Evolutionary conservation across 208 protist genomes (phyloP).

Genomic region (Wallacemonas sp.): DNA sequence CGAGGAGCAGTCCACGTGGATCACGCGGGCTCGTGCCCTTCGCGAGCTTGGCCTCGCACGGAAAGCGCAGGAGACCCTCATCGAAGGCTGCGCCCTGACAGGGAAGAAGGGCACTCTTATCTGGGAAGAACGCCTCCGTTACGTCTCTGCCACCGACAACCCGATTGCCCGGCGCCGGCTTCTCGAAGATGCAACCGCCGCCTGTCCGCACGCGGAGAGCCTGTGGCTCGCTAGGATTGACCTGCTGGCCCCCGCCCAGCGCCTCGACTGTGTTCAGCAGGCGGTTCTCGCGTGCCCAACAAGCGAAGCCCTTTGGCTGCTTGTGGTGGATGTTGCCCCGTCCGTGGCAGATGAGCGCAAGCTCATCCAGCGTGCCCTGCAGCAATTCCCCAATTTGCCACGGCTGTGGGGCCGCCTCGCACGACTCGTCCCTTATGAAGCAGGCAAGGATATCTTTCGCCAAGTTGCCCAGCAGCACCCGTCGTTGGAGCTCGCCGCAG

Average conservation of each 20-base stretch:
- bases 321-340: constrained; percentile 47
- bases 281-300: constrained; percentile 72
- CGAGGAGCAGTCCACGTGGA: constrained; percentile 82
- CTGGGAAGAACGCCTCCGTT: constrained; percentile 73
- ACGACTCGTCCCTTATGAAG: constrained; percentile 52
- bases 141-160: constrained; percentile 23
- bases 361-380: constrained; percentile 61
- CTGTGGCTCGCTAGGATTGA: constrained; percentile 70
- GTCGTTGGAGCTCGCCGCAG: constrained; percentile 67
- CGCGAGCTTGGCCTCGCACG: constrained; percentile 71
- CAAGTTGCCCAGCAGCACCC: constrained; percentile 54
- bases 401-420: constrained; percentile 75
- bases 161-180: constrained; percentile 45
- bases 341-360: constrained; percentile 48
- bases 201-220: constrained; percentile 54
- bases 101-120: constrained; percentile 66
- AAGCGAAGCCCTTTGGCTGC: constrained; percentile 76
- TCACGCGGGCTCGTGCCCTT: constrained; percentile 73
- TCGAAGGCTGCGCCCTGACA: constrained; percentile 66
- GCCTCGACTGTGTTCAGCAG: constrained; percentile 54
- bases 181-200: constrained; percentile 66
- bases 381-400: constrained; percentile 59
- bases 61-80: constrained; percentile 60
- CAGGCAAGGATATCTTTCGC: constrained; percentile 69
- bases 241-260: constrained; percentile 47